These are phyloP conservation scores for Trametes maxima DNA, from an alignment of 768 basidiomycete genomes.

Conservation along the genomic window DNA sequence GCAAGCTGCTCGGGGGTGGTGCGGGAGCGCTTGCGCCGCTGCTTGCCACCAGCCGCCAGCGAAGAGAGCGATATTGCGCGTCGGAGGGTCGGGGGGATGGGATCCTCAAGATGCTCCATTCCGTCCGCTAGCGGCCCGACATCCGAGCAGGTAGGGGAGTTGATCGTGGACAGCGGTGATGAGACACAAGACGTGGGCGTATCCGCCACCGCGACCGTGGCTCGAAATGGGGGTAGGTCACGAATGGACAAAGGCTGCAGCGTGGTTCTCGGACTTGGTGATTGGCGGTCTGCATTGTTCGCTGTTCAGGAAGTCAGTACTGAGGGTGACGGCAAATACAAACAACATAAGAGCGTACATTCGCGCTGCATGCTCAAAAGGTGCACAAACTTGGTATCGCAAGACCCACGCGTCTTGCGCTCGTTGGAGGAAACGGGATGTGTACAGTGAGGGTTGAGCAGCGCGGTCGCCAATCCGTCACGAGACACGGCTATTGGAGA, in stretches of 20 bases:
- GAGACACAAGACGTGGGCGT: slow-evolving; percentile 4
- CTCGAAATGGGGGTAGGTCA: slow-evolving; percentile 1
- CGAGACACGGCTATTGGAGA: background rate
- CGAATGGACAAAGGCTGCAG: slow-evolving; percentile 3
- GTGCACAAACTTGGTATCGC: background rate
- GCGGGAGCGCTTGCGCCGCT: slow-evolving; percentile 59
- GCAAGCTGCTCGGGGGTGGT: slow-evolving; percentile 82
- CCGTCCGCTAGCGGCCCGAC: background rate
- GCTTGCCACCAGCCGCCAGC: slow-evolving; percentile 38
- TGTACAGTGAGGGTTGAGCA: background rate
- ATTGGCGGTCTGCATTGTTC: background rate
- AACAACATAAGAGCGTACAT: background rate
- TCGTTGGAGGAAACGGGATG: background rate
- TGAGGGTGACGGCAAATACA: background rate
- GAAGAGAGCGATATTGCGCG: slow-evolving; percentile 16
- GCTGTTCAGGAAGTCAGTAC: background rate
- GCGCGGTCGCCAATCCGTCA: background rate
- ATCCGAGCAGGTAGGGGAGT: slow-evolving; percentile 14
- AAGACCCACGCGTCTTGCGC: background rate
- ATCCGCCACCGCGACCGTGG: background rate
- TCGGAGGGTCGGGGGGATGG: slow-evolving; percentile 7
- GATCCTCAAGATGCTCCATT: background rate
- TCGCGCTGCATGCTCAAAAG: slow-evolving; percentile 6
- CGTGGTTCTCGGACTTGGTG: background rate
- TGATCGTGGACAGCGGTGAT: slow-evolving; percentile 10